A percentile compares a stretch with the other conserved stretches of the same genome.
These are phyloP conservation scores for Diplosphaera chodatii DNA, from an alignment of 139 green algal species.

Conservation along the genomic window DNA sequence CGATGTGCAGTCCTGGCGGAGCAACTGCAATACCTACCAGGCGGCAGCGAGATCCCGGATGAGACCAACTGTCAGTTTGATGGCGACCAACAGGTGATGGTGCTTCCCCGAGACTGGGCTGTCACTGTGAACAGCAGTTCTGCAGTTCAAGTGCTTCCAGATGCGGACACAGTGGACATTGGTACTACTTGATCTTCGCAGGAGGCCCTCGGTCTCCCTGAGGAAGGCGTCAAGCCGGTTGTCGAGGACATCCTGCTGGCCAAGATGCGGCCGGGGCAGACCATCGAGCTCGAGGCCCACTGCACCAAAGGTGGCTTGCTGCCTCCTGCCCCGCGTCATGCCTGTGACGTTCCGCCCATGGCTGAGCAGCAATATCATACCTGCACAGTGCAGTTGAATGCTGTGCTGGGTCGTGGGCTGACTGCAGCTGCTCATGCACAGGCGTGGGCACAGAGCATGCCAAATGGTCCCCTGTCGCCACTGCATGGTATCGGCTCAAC, in stretches of 20 bases:
- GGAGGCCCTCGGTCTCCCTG: conserved; percentile 3
- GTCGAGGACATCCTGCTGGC: conserved; percentile 89
- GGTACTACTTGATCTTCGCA: no score
- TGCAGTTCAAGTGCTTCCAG: not conserved
- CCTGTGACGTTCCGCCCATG: no score
- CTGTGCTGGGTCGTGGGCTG: no score
- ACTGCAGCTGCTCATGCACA: conserved; percentile 4
- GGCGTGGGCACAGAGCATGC: conserved; percentile 85
- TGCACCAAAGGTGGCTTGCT: conserved; percentile 62
- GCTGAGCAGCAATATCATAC: no score
- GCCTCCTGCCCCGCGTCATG: no score
- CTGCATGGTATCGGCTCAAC: conserved; percentile 85
- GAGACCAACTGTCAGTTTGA: conserved; percentile 73
- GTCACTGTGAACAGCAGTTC: no score
- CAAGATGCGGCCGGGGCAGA: conserved; percentile 75
- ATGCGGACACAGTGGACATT: no score
- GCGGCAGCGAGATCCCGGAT: conserved; percentile 79
- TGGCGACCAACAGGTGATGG: conserved; percentile 37
- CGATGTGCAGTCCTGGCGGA: conserved; percentile 43
- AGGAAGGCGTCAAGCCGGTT: conserved; percentile 28
- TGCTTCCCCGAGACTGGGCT: no score
- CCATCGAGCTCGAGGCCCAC: conserved; percentile 89
- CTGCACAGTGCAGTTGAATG: no score
- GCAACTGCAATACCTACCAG: conserved; percentile 75
- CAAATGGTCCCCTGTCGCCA: conserved; percentile 97